Percentiles rank a stretch among this genome's conserved stretches.
Conservation (phyloP, 768 basidiomycete genomes). For the Naganishia onofrii region DNA sequence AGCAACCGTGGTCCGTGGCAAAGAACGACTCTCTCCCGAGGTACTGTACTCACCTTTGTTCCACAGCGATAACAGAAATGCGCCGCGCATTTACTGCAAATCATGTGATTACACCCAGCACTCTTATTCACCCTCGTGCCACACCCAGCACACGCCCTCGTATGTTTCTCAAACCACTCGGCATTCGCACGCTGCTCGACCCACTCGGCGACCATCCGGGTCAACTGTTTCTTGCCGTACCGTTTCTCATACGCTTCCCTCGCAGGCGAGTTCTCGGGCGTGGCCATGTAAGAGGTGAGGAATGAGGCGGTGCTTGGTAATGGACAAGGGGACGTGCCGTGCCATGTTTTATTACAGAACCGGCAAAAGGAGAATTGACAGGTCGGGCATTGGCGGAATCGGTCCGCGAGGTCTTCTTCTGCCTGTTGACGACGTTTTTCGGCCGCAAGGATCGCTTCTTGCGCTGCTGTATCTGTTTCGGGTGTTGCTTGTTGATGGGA, state of each 20-base stretch:
- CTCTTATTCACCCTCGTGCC: constrained; percentile 61
- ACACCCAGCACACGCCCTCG: constrained; percentile 70
- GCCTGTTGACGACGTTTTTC: constrained; percentile 42
- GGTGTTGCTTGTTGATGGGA: neutral
- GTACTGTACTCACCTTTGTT: constrained; percentile 55
- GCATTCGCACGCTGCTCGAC: constrained; percentile 73
- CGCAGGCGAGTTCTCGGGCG: constrained; percentile 58
- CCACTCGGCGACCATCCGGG: constrained; percentile 62
- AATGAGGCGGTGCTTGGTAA: constrained; percentile 67
- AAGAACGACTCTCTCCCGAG: too few species aligned
- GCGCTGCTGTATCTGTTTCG: neutral
- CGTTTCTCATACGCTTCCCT: constrained; percentile 62
- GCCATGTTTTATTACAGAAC: constrained; percentile 80
- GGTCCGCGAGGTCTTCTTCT: constrained; percentile 67
- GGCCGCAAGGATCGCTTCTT: constrained; percentile 36
- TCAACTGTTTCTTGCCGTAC: constrained; percentile 65
- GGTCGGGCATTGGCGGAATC: constrained; percentile 66
- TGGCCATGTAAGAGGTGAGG: constrained; percentile 65
- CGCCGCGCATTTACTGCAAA: constrained; percentile 67
- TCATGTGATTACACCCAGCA: constrained; percentile 73
- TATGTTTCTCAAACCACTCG: constrained; percentile 68
- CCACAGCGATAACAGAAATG: constrained; percentile 86
- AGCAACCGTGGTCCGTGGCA: too few species aligned
- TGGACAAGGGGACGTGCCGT: constrained; percentile 72
- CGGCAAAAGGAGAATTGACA: constrained; percentile 80